These are phyloP conservation scores for Peterozyma xylosa DNA, from an alignment of 805 yeast species.

Conservation along the genomic window DNA sequence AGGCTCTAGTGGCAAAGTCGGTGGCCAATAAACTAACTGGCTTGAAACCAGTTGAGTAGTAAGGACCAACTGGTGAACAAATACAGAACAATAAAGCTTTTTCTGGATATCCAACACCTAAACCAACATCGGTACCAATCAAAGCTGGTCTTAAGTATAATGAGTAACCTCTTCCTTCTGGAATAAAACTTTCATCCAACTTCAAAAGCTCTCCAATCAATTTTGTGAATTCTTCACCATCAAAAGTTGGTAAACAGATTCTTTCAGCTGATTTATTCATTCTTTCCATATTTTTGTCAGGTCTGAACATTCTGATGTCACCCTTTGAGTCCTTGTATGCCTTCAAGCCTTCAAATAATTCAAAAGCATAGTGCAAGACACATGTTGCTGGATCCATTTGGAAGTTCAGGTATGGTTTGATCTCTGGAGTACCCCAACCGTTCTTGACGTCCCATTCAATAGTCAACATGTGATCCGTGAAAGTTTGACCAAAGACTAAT, in stretches of 20 bases:
- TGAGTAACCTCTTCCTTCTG: slow-evolving; percentile 82
- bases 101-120: slow-evolving; percentile 82
- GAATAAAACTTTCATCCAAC: slow-evolving; percentile 73
- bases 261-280: slow-evolving; percentile 86
- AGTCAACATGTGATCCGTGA: slow-evolving; percentile 86
- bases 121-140: slow-evolving; percentile 84
- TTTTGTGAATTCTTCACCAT: slow-evolving; percentile 67
- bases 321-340: slow-evolving; percentile 69
- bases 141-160: slow-evolving; percentile 90
- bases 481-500: slow-evolving; percentile 63
- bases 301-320: slow-evolving; percentile 77
- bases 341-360: slow-evolving; percentile 92
- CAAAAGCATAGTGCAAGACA: slow-evolving; percentile 93
- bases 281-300: slow-evolving; percentile 86
- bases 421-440: slow-evolving; percentile 90
- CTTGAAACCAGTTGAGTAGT: slow-evolving; percentile 91
- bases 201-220: slow-evolving; percentile 70
- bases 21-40: slow-evolving; percentile 94
- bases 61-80: slow-evolving; percentile 96
- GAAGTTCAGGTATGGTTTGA: slow-evolving; percentile 76
- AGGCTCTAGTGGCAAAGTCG: slow-evolving; percentile 92
- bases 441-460: slow-evolving; percentile 68
- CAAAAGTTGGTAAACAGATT: slow-evolving; percentile 84
- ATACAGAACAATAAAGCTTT: slow-evolving; percentile 80
- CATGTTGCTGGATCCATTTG: slow-evolving; percentile 79